Conservation (phyloP, 768 basidiomycete genomes). For the Fomitopsis serialis region DNA sequence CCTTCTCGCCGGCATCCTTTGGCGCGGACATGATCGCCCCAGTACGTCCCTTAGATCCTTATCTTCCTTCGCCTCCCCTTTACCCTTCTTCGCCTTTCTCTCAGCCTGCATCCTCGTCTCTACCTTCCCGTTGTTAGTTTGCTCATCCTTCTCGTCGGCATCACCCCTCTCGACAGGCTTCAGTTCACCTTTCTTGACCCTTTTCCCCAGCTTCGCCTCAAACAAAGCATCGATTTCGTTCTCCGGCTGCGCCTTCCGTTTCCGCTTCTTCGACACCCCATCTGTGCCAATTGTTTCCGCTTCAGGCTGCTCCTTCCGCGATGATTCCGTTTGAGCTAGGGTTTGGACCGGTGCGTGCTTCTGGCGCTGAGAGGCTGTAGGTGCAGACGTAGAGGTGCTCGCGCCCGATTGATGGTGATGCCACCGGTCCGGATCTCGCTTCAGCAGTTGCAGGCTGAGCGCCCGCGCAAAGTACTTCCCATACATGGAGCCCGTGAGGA, state of each 20-base stretch:
- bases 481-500: constrained; percentile 71
- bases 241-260: constrained; percentile 38
- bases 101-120: background rate
- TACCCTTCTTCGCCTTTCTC: constrained; percentile 5
- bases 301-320: background rate
- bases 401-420: constrained; percentile 46
- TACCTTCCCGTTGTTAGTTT: background rate
- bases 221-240: constrained; percentile 81
- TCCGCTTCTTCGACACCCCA: constrained; percentile 34
- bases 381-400: background rate
- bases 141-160: constrained; percentile 10
- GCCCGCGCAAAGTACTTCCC: constrained; percentile 84
- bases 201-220: constrained; percentile 49
- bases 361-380: too few species aligned
- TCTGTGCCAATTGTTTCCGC: background rate
- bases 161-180: constrained; percentile 8
- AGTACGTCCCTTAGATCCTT: constrained; percentile 43
- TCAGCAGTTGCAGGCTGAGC: constrained; percentile 72
- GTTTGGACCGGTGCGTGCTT: too few species aligned
- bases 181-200: constrained; percentile 51
- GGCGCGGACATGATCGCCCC: constrained; percentile 57
- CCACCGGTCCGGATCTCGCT: constrained; percentile 84
- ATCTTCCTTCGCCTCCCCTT: constrained; percentile 20
- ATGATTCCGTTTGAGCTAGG: too few species aligned
- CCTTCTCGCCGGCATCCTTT: constrained; percentile 34